Percentiles rank a stretch among this genome's conserved stretches.
These are phyloP conservation scores for Nannizziopsis barbatae DNA, from an alignment of 2,329 filamentous ascomycete species.

Conservation along the genomic window DNA sequence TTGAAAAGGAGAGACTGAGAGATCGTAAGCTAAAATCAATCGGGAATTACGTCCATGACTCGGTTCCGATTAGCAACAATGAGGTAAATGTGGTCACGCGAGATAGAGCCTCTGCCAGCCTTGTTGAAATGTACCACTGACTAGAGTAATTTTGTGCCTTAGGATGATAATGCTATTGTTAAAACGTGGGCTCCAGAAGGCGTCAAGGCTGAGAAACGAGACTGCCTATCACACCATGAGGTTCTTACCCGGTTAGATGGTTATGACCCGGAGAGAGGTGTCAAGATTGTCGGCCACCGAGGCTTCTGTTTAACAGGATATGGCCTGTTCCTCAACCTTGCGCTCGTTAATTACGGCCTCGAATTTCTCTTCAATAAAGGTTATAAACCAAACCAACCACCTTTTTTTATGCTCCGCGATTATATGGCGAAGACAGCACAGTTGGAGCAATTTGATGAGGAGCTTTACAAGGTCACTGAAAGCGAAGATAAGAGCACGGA, in stretches of 20 bases:
- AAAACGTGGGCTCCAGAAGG: constrained; percentile 73
- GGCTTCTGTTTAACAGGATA: constrained; percentile 87
- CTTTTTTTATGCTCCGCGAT: constrained; percentile 88
- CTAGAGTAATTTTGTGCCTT: background rate
- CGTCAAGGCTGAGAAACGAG: constrained; percentile 60
- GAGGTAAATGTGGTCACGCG: constrained; percentile 44
- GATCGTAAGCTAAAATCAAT: constrained; percentile 71
- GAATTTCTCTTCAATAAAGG: constrained; percentile 75
- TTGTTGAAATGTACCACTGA: constrained; percentile 2
- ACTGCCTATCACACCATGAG: constrained; percentile 83
- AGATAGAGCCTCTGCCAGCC: background rate
- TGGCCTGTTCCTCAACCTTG: constrained; percentile 84
- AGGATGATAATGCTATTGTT: constrained; percentile 69
- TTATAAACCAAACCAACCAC: constrained; percentile 73
- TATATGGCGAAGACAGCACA: constrained; percentile 98
- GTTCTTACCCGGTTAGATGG: constrained; percentile 79
- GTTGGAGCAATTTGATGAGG: constrained; percentile 93
- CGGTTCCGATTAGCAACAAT: constrained; percentile 70
- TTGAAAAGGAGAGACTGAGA: constrained; percentile 62
- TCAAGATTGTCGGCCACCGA: constrained; percentile 87
- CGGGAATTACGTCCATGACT: constrained; percentile 84
- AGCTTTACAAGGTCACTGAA: constrained; percentile 87
- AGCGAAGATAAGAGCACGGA: constrained; percentile 77
- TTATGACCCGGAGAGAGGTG: constrained; percentile 83
- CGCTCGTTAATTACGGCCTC: constrained; percentile 87